Conservation (phyloP, 371 early-diverging fungal genomes). For the Mucor saturninus region DNA sequence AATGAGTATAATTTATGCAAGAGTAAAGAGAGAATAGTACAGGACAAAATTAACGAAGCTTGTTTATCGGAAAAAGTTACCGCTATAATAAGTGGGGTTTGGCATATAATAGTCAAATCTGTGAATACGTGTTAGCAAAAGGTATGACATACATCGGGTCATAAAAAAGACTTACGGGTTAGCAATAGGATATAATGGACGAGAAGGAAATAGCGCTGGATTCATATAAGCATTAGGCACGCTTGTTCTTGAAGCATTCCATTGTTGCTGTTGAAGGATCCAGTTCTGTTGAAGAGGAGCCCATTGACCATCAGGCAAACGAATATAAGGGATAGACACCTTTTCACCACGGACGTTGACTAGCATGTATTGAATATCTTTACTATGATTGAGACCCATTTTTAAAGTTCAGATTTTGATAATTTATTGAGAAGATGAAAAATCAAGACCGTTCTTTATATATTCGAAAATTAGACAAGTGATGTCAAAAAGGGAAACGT, state of each 20-base stretch:
- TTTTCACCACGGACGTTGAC: conserved; percentile 11
- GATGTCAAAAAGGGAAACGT: conserved; percentile 16
- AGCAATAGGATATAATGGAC: not conserved
- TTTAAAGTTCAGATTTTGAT: not conserved
- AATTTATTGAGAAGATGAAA: not conserved
- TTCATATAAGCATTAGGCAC: not conserved
- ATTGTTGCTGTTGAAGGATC: not conserved
- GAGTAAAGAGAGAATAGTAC: not conserved
- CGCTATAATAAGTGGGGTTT: conserved; percentile 5
- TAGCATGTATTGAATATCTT: conserved; percentile 18
- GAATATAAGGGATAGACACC: conserved; percentile 17
- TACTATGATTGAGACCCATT: conserved; percentile 24
- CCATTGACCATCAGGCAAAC: conserved; percentile 22
- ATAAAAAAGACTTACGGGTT: not conserved
- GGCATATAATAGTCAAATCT: conserved; percentile 5
- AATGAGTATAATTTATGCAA: not conserved
- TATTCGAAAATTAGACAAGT: not conserved
- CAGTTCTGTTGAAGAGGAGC: conserved; percentile 9
- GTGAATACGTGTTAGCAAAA: not conserved
- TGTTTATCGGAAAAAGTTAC: conserved; percentile 6
- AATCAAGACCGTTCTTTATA: not conserved
- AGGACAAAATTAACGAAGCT: not conserved
- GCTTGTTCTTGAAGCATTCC: conserved; percentile 4
- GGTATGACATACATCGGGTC: not conserved
- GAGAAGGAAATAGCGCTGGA: not conserved